Evolutionary conservation across 768 basidiomycete species (phyloP).

Genomic region (Suillus subluteus): DNA sequence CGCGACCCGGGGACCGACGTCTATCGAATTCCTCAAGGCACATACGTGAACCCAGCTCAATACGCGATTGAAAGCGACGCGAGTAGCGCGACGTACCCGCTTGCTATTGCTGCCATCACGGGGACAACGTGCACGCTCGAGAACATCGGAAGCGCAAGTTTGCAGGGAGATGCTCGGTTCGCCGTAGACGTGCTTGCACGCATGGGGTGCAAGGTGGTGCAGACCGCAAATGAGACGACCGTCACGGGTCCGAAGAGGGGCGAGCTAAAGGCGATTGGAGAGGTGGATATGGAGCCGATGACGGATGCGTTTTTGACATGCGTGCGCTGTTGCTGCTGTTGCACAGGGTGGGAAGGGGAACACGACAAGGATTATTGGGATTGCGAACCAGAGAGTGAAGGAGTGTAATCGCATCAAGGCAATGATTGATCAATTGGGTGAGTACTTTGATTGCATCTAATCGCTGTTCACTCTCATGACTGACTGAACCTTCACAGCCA

Average conservation of each 20-base stretch:
- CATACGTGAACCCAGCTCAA: slow-evolving; percentile 74
- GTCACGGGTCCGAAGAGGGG: slow-evolving; percentile 89
- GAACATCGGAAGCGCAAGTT: slow-evolving; percentile 87
- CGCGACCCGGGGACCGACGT: slow-evolving; percentile 72
- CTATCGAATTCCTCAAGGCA: slow-evolving; percentile 84
- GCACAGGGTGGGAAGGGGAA: slow-evolving; percentile 59
- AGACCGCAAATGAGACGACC: slow-evolving; percentile 87
- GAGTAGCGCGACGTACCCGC: slow-evolving; percentile 93
- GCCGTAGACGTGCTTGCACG: slow-evolving; percentile 90
- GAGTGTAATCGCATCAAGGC: slow-evolving; percentile 97
- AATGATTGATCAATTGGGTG: slow-evolving; percentile 95
- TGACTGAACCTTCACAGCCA: slow-evolving; percentile 53
- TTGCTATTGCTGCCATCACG: slow-evolving; percentile 96
- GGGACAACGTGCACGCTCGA: slow-evolving; percentile 94
- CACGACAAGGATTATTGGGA: slow-evolving; percentile 86
- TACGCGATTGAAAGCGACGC: slow-evolving; percentile 97
- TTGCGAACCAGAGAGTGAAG: slow-evolving; percentile 98
- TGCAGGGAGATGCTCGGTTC: slow-evolving; percentile 98
- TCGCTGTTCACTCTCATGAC: neutral
- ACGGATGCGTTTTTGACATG: slow-evolving; percentile 99
- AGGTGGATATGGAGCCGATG: slow-evolving; percentile 99
- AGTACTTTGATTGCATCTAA: slow-evolving; percentile 19
- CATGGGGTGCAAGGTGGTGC: slow-evolving; percentile 93
- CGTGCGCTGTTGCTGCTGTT: slow-evolving; percentile 89
- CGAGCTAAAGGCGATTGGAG: slow-evolving; percentile 71